Base-by-base conservation (phyloP, 2,329 filamentous ascomycete genomes). In the Penicillium oxalicum region DNA sequence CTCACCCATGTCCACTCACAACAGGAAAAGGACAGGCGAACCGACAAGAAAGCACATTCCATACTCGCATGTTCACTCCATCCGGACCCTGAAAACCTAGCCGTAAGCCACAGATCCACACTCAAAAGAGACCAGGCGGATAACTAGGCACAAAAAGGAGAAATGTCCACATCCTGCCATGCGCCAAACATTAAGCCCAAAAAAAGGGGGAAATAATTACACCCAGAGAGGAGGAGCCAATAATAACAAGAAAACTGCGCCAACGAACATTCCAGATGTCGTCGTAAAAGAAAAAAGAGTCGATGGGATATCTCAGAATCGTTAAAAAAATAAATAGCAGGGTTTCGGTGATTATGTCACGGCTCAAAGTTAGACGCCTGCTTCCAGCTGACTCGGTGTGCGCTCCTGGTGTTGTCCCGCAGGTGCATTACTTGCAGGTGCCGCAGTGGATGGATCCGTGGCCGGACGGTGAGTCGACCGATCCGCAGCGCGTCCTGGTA, bases 251-350 rank as follows among this genome's bases (percentile, higher is more conserved):
- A 44, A 28, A 39, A 45, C 38, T 47, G 37, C 37, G 38, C 47
- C 34, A 44, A 32, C 53, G 45, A 49, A 52, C 56, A 61, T 61
- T 49, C 58, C 59, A 61, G 58, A 61, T 59, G 58, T 57, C 50
- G 52, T 47, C 49, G 27, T 39, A 47, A 45, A 45, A 49, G 49
- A 40, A 41, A 53, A 34, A 44, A 44, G 32, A 37, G 5, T 37
- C 41, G 42, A 25, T 38, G 37, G 35, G 32, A 46, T 27, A 38
- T 32, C 27, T 28, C 34, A 44, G 11, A 18, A 34, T 24, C 24
- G 25, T 45, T 3, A 42, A 37, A 24, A 25, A 25, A 8, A 9
- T 7, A 34, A 35, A 8, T 7, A 43, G 39, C 6, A 5, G 11
- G 29, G 29, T 32, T 32, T 32, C 8, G 11, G 11, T 32, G 11